Base-by-base conservation (phyloP, 306 rosid species). In the Spatholobus suberectus region DNA sequence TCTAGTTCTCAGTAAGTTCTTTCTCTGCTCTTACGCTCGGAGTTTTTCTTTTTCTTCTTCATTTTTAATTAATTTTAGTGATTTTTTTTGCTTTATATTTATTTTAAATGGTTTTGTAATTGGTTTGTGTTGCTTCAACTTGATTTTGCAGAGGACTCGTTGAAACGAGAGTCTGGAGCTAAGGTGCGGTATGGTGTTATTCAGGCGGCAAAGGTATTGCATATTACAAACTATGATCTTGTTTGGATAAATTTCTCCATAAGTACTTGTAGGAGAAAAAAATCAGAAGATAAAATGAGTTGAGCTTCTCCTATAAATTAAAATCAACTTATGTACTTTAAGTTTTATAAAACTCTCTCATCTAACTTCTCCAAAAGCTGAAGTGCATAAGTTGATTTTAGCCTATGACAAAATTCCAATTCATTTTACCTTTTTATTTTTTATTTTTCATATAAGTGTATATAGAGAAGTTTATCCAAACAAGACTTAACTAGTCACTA, bases 161-260 rank as follows among this genome's bases (percentile, higher is more conserved):
- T 93, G 83, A 93, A 95, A 86, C 94, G 98, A 6, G 98, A 95
- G 91, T 90, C 97, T 62, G 98, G 98, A 88, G 78, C 82, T 38
- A 95, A 95, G 83, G 98, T 95, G 70, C 97, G 93, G 38, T 96
- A 89, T 90, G 98, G 90, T 76, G 89, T 93, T 81, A 95, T 95
- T 66, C 98, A 95, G 87, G 98, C 98, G 2, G 90, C 98, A 0
- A 95, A 95, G 98, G 98, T 93, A 3, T 54, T 27, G 32, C 62
- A 47, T 32, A 70, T 63, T 82, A 12, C 62, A 1, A 9, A 8
- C 32, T 52, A 5, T n/a, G 4, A 0, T 4, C 18, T 13, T 26
- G 38, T 57, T 57, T 21, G 15, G 61, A 20, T 20, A 8, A 58
- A 11, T 11, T 59, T 26, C 2, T 20, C 7, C 11, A 1, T 12